Evolutionary conservation across 257 asterid species (phyloP).

Genomic region (Lycium ferocissimum): DNA sequence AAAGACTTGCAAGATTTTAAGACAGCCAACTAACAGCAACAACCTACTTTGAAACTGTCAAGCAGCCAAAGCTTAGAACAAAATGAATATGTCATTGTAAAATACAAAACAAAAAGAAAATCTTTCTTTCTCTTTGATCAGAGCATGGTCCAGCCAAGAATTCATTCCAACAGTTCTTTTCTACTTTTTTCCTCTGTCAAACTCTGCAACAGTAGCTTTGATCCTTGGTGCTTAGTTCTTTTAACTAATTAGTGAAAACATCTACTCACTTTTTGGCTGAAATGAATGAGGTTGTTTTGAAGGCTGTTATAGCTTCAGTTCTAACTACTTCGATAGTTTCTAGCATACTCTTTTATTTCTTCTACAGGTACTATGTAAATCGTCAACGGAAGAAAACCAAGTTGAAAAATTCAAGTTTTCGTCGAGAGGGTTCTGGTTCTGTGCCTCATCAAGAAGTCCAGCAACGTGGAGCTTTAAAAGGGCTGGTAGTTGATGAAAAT

Average conservation of each 20-base stretch:
- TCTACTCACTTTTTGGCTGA: not conserved
- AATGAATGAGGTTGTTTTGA: slow-evolving; percentile 33
- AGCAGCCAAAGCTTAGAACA: not conserved
- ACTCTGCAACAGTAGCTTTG: not conserved
- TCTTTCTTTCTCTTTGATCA: slow-evolving; percentile 14
- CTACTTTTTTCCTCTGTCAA: not conserved
- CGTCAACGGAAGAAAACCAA: slow-evolving; percentile 38
- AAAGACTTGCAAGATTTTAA: slow-evolving; percentile 11
- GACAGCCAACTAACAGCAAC: slow-evolving; percentile 33
- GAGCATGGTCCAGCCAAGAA: not conserved
- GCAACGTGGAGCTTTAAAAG: slow-evolving; percentile 57
- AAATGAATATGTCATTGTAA: not conserved
- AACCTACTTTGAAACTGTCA: slow-evolving; percentile 37
- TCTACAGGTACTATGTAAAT: slow-evolving; percentile 41
- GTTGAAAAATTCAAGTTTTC: slow-evolving; percentile 50
- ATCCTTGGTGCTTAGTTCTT: not conserved
- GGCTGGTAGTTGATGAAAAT: slow-evolving; percentile 71
- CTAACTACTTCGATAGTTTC: slow-evolving; percentile 46
- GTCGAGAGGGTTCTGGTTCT: slow-evolving; percentile 41
- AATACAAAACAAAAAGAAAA: not conserved
- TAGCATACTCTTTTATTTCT: slow-evolving; percentile 46
- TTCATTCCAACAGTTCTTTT: not conserved
- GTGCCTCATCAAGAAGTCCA: slow-evolving; percentile 46
- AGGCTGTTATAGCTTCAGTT: slow-evolving; percentile 60
- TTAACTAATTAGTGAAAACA: not conserved